Conservation (phyloP, 1,284 basidiomycete genomes). For the Hymenochaete sp. region DNA sequence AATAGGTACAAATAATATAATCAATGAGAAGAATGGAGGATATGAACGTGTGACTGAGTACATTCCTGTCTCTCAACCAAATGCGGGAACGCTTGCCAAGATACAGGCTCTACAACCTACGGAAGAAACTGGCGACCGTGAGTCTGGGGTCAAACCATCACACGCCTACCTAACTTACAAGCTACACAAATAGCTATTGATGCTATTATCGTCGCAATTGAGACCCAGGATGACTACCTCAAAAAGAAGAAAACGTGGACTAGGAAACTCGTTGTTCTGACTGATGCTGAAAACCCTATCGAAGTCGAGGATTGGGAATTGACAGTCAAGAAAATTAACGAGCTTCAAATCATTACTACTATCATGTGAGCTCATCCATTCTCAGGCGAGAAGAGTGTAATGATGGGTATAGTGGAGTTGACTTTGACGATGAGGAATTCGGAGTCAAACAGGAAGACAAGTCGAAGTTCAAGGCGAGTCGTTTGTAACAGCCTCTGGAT, state of each 20-base stretch:
- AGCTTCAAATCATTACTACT: slow-evolving; percentile 47
- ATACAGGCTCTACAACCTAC: slow-evolving; percentile 60
- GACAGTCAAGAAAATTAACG: slow-evolving; percentile 62
- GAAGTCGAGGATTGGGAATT: slow-evolving; percentile 66
- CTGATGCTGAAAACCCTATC: slow-evolving; percentile 70
- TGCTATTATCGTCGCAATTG: slow-evolving; percentile 77
- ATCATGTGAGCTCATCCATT: slow-evolving; percentile 46
- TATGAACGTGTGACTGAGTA: slow-evolving; percentile 76
- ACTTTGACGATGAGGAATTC: slow-evolving; percentile 73
- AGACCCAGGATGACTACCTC: slow-evolving; percentile 61
- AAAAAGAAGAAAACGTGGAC: slow-evolving; percentile 69
- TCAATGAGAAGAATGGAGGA: slow-evolving; percentile 53
- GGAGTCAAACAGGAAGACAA: slow-evolving; percentile 63
- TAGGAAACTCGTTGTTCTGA: slow-evolving; percentile 70
- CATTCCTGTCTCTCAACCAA: slow-evolving; percentile 73
- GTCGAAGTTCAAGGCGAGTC: slow-evolving; percentile 54
- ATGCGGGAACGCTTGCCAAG: slow-evolving; percentile 65
- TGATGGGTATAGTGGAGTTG: slow-evolving; percentile 52
- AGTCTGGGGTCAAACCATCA: slow-evolving; percentile 32
- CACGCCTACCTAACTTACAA: no score
- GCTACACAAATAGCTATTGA: slow-evolving; percentile 58
- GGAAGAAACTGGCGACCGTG: slow-evolving; percentile 56
- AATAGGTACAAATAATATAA: slow-evolving; percentile 56
- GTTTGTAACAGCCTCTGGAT: not conserved
- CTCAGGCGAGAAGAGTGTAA: not conserved